A percentile compares a stretch with the other conserved stretches of the same genome.
phyloP scores from a whole-genome alignment of 108 stramenopile species.

The Skeletonema potamos region DNA sequence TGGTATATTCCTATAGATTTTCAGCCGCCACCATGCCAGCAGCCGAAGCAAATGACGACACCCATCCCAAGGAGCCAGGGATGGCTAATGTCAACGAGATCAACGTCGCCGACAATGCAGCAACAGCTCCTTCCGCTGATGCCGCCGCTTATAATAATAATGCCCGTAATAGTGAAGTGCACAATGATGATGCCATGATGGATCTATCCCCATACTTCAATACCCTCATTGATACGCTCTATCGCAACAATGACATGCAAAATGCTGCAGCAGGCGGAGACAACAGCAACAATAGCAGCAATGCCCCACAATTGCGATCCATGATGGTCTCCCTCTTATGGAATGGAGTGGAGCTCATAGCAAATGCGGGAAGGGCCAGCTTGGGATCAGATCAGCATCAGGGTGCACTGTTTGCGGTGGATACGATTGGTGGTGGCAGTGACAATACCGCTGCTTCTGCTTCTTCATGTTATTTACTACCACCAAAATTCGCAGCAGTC shows the following conservation, averaged over 20 bases:
- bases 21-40: neutral
- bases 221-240: neutral
- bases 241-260: neutral
- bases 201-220: neutral
- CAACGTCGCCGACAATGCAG: neutral
- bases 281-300: neutral
- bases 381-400: neutral
- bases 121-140: neutral
- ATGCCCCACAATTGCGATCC: neutral
- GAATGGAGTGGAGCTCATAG: conserved; percentile 4
- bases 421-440: neutral
- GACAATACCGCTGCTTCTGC: neutral
- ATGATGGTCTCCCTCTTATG: conserved; percentile 1
- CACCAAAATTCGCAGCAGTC: conserved; percentile 4
- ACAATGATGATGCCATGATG: neutral
- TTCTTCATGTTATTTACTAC: no score
- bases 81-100: neutral
- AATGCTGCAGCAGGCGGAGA: neutral
- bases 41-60: neutral
- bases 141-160: neutral
- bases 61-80: neutral
- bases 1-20: no score
- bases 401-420: neutral
- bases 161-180: neutral
- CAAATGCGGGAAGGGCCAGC: neutral